Base-by-base conservation (phyloP, 2,329 filamentous ascomycete genomes). In the Xylariales sp. region DNA sequence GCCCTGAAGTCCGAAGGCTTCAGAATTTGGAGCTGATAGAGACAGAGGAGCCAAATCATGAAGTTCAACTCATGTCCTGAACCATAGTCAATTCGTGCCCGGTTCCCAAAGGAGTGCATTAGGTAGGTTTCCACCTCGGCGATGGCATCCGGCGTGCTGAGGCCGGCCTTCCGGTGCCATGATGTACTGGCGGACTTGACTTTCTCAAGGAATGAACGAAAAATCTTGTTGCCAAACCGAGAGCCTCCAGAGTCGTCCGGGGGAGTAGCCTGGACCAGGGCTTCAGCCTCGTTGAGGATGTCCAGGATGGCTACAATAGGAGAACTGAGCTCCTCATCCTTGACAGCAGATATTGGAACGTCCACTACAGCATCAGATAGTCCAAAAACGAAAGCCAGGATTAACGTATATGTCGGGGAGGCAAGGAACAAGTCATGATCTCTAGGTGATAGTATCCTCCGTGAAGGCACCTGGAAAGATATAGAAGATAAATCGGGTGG, bases 31-130 rank as follows among this genome's bases (percentile, higher is more conserved):
- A 96, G 72, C 55, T 91, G 85, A 59, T 93, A 88, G 1, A 98
- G 80, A 56, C 88, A 95, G n/a, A 98, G 76, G 24, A 97, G 76
- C 90, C 91, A 98, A 57, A 95, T 84, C 61, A 91, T 74, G 65
- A 98, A 97, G 69, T 98, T 97, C 45, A 98, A 76, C 66, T 98
- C 93, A 61, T 98, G 93, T 3, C 93, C 93, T 1, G 89, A 96
- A 35, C 93, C 93, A 60, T 98, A 98, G 66, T 98, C 93, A 54
- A 98, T 93, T 28, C 91, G 79, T 36, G 78, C 77, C 30, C 83
- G 77, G 57, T 95, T 95, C 31, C 93, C 93, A 48, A 97, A 90
- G 0, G 86, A 83, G 54, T 95, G 78, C 46, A 76, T 66, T 23
- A 98, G 73, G 62, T 98, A 98, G 20, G 82, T 79, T 1, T 83